Base-by-base conservation (phyloP, 2,329 filamentous ascomycete genomes). In the Lanzia echinophila region DNA sequence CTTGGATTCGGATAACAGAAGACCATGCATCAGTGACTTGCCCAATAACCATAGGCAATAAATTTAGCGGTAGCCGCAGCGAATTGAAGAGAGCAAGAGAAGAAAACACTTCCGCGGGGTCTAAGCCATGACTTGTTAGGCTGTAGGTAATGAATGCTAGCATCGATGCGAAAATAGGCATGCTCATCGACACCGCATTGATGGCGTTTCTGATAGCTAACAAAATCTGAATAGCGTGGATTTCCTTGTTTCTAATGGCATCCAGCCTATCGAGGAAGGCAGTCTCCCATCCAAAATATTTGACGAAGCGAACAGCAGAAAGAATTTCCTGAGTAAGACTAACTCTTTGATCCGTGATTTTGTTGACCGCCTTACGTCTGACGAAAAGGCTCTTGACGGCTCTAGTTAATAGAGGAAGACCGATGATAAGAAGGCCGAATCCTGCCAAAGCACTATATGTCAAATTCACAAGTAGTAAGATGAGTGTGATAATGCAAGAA, bases 221-320 rank as follows among this genome's bases (percentile, higher is more conserved):
- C 44, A 97, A 73, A 13, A 90, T 73, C 68, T 96, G 91, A 55
- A 97, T 90, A n/a, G 86, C 82, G 54, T 78, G 74, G 57, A 97
- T 90, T 69, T 97, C 92, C 56, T 79, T 79, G 50, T 76, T 77
- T 55, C 92, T 82, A 57, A 95, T 87, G 22, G 83, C 78, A 47
- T 82, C 81, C 15, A 96, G 77, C 13, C 90, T 83, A 48, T 83
- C 77, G 12, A 96, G 73, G 66, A 97, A 96, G 33, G 88, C 87
- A 55, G 80, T 86, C 68, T 97, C 92, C 92, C 92, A 97, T 7
- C 90, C 91, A 67, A 96, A 97, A 69, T 83, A 96, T 69, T 97
- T 97, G 71, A 97, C 92, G 65, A 97, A 96, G 24, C 91, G 82
- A 22, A 96, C 91, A 0, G 90, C 88, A 62, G 90, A 86, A 13